Percentiles rank a stretch among this genome's conserved stretches.
phyloP scores from a whole-genome alignment of 441 rosid genomes.

The Omphalea diandra region DNA sequence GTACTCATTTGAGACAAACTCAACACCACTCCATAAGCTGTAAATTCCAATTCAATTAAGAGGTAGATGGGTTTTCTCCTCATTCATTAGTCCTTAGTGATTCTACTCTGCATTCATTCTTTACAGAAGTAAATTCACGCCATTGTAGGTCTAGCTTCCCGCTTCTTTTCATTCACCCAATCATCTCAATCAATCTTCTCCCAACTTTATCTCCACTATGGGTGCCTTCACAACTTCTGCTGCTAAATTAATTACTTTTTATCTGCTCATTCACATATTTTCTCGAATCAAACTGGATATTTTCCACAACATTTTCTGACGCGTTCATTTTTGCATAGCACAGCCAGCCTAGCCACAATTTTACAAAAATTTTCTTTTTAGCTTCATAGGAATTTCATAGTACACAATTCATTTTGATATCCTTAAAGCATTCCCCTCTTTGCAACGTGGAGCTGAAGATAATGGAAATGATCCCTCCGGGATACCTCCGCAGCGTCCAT shows the following conservation, averaged over 20 bases:
- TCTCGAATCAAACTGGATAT: neutral
- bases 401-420: no score
- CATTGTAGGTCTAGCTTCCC: neutral
- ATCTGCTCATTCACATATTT: neutral
- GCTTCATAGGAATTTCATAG: no score
- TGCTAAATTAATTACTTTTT: neutral
- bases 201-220: neutral
- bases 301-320: neutral
- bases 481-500: no score
- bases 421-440: neutral
- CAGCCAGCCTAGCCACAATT: no score
- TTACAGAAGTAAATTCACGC: no score
- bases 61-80: neutral
- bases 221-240: neutral
- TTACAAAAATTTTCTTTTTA: no score
- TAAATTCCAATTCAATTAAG: neutral
- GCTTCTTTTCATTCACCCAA: no score
- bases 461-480: neutral
- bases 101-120: neutral
- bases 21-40: neutral
- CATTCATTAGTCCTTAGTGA: neutral
- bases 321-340: neutral
- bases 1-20: neutral
- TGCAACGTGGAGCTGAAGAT: neutral
- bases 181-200: neutral